Evolutionary conservation across 768 basidiomycete genomes (phyloP).

Genomic region (Tricholoma furcatifolium): DNA sequence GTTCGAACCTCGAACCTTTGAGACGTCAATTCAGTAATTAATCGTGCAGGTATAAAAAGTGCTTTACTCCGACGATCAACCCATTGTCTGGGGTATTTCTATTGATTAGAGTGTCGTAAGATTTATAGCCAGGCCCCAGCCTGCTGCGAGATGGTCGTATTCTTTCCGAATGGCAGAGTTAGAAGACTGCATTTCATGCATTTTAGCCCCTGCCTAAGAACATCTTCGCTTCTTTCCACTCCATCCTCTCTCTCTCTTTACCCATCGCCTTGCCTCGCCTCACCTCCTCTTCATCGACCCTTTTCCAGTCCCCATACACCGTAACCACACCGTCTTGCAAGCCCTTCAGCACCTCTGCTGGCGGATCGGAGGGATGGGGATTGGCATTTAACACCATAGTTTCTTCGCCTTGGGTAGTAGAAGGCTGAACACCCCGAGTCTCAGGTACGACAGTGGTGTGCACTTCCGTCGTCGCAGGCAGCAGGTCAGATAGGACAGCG

Average conservation of each 20-base stretch:
- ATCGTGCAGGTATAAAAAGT: too few relatives aligned
- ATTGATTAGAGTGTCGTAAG: too few relatives aligned
- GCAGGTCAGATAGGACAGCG: constrained; percentile 60
- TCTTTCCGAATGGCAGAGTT: too few relatives aligned
- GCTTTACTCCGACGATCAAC: too few relatives aligned
- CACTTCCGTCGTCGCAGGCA: constrained; percentile 1
- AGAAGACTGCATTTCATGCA: too few relatives aligned
- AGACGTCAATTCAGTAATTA: too few relatives aligned
- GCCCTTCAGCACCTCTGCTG: constrained; percentile 45
- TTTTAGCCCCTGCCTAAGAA: constrained; percentile 19
- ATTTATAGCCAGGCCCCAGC: too few relatives aligned
- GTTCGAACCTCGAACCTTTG: too few relatives aligned
- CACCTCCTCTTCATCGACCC: constrained; percentile 70
- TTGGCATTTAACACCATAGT: constrained; percentile 32
- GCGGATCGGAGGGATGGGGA: constrained; percentile 45
- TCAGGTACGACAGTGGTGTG: neutral
- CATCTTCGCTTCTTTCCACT: constrained; percentile 54
- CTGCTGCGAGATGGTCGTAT: too few relatives aligned
- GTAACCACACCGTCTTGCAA: constrained; percentile 45
- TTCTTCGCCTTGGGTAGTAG: constrained; percentile 3
- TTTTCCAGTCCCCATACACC: constrained; percentile 73
- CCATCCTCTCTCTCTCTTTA: constrained; percentile 79
- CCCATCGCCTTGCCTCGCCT: constrained; percentile 51
- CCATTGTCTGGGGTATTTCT: too few relatives aligned
- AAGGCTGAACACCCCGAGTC: constrained; percentile 7